Conservation (phyloP, 2,329 filamentous ascomycete species). For the Ophiobolus disseminans region DNA sequence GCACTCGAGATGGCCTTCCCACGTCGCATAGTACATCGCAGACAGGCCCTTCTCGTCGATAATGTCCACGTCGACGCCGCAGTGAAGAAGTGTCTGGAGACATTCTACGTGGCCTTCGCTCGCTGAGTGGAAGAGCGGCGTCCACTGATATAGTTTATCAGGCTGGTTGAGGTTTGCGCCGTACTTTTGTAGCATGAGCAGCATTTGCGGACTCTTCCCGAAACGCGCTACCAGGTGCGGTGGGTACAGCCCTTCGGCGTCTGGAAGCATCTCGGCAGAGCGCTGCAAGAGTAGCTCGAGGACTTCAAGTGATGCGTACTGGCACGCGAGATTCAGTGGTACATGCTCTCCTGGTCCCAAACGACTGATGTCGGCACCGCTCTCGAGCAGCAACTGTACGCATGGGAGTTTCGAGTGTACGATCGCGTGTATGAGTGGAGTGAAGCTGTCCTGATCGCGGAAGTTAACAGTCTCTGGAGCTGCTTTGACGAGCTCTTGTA, state of each 20-base stretch:
- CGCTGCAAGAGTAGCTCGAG: constrained; percentile 84
- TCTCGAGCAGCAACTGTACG: constrained; percentile 77
- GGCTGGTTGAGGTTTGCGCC: constrained; percentile 90
- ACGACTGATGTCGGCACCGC: constrained; percentile 85
- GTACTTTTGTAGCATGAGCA: constrained; percentile 81
- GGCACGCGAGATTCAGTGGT: constrained; percentile 91
- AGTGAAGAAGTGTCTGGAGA: constrained; percentile 78
- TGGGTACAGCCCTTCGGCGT: constrained; percentile 95
- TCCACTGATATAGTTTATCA: constrained; percentile 98
- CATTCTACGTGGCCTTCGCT: constrained; percentile 95
- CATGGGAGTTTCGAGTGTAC: constrained; percentile 84
- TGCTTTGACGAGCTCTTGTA: constrained; percentile 73
- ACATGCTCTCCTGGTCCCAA: constrained; percentile 88
- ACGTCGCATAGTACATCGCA: constrained; percentile 97
- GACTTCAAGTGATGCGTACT: constrained; percentile 85
- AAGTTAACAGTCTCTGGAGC: constrained; percentile 79
- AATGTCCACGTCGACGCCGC: constrained; percentile 78
- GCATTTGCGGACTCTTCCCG: constrained; percentile 78
- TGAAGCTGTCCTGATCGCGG: constrained; percentile 97
- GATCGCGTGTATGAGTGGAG: constrained; percentile 91
- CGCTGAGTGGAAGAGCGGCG: constrained; percentile 91
- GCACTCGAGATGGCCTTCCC: constrained; percentile 95
- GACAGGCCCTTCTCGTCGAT: constrained; percentile 91
- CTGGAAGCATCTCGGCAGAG: constrained; percentile 82
- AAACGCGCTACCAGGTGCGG: constrained; percentile 94